Evolutionary conservation across 2,329 filamentous ascomycete species (phyloP).

Genomic region (Eutypa lata): DNA sequence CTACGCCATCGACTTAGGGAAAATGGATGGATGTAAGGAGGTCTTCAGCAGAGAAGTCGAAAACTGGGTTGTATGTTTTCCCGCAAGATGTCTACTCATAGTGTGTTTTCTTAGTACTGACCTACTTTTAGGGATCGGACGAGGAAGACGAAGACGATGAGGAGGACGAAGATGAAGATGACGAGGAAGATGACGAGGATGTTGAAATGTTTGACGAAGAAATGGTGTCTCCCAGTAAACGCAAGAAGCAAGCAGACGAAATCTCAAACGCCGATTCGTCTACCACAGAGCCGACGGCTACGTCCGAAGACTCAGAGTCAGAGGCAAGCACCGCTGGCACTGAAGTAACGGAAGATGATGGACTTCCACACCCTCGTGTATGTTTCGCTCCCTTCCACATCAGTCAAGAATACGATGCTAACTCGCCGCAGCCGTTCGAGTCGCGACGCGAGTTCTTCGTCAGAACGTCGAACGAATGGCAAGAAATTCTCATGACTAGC

Average conservation of each 20-base stretch:
- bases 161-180: conserved; percentile 47
- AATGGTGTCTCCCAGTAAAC: conserved; percentile 51
- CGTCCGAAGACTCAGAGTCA: conserved; percentile 43
- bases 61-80: conserved; percentile 70
- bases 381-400: conserved; percentile 16
- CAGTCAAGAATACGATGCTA: neutral
- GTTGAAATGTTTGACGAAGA: conserved; percentile 51
- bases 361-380: conserved; percentile 67
- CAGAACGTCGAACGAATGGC: conserved; percentile 85
- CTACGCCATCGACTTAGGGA: conserved; percentile 89
- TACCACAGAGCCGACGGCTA: conserved; percentile 25
- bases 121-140: conserved; percentile 48
- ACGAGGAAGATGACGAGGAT: conserved; percentile 59
- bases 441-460: conserved; percentile 87
- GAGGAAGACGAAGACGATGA: conserved; percentile 46
- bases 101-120: conserved; percentile 5
- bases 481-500: conserved; percentile 76
- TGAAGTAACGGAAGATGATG: conserved; percentile 59
- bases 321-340: conserved; percentile 44
- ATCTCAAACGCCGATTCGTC: conserved; percentile 37
- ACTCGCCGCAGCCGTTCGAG: conserved; percentile 71
- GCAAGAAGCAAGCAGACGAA: conserved; percentile 48
- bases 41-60: conserved; percentile 80
- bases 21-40: conserved; percentile 90
- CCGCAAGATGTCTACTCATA: no score